phyloP scores from a whole-genome alignment of 2,329 filamentous ascomycete genomes.

The Cladosporium sp. region DNA sequence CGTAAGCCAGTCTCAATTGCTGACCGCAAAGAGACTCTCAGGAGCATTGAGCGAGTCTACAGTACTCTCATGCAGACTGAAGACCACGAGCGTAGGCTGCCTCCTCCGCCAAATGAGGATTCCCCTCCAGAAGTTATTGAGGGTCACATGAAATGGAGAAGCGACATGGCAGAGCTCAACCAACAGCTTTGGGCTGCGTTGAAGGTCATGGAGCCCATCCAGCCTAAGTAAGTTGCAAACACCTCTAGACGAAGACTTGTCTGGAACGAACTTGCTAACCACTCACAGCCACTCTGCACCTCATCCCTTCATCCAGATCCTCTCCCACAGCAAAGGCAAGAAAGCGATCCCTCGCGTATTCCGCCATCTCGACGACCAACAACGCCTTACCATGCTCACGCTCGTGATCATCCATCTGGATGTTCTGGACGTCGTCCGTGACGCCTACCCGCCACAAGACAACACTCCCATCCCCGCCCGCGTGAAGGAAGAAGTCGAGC shows the following conservation, averaged over 20 bases:
- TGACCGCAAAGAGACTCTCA: slow-evolving; percentile 76
- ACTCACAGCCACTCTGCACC: slow-evolving; percentile 58
- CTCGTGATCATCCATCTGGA: slow-evolving; percentile 95
- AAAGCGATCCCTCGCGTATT: slow-evolving; percentile 93
- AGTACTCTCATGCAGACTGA: slow-evolving; percentile 86
- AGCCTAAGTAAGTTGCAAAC: slow-evolving; percentile 41
- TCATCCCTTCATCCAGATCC: slow-evolving; percentile 93
- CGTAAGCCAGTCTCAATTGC: slow-evolving; percentile 53
- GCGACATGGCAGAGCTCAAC: slow-evolving; percentile 66
- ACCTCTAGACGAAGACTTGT: no score
- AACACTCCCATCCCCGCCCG: slow-evolving; percentile 68
- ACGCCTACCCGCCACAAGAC: slow-evolving; percentile 65
- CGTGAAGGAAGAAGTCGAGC: slow-evolving; percentile 85
- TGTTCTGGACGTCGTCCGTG: slow-evolving; percentile 80
- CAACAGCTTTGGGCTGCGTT: slow-evolving; percentile 76
- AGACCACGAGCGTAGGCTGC: slow-evolving; percentile 80
- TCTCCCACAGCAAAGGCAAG: slow-evolving; percentile 93
- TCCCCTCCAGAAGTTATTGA: slow-evolving; percentile 65
- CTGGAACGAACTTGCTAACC: slow-evolving; percentile 18
- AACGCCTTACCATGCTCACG: slow-evolving; percentile 90
- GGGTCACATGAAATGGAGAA: slow-evolving; percentile 73
- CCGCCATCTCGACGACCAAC: slow-evolving; percentile 84
- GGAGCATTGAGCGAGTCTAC: slow-evolving; percentile 86
- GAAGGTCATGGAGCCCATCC: slow-evolving; percentile 90
- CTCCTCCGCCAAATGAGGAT: slow-evolving; percentile 59